Base-by-base conservation (phyloP, 805 yeast genomes). In the Kuraishia molischiana region DNA sequence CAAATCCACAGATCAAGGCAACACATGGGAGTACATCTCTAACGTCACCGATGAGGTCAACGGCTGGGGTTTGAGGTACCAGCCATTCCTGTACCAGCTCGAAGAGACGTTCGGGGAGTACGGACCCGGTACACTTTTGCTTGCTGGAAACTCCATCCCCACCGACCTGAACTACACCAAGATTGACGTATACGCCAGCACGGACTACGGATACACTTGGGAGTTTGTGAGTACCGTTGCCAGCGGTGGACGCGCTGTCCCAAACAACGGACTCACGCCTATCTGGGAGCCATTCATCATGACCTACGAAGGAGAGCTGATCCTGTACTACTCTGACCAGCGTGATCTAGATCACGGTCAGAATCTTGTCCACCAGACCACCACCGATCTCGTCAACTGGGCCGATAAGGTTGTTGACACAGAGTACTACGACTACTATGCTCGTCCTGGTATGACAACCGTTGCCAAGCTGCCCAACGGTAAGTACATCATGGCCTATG, bases 11-110 rank as follows among this genome's bases (percentile, higher is more conserved):
- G 31, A 28, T 14, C 17, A 14, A 14, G 31, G 31, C 13, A 14
- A 8, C 17, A 28, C 31, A 5, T 28, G 31, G 31, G 17, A 9
- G 8, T 14, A 28, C 31, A 28, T 28, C 31, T 28, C 31, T 14
- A 28, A 28, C 13, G 13, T 9, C 8, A 28, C 31, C 13, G 31
- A 28, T 14, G 17, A 28, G 17, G 31, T 28, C 31, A 28, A 28
- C 31, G 17, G 31, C 31, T 28, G 31, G 31, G 31, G 31, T 11
- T 14, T 28, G 17, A 28, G 31, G 13, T 28, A 28, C 31, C 31
- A 28, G 13, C 31, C 31, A 8, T 14, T 11, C 17, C 31, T 28
- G 17, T 28, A 28, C 17, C 31, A 8, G 14, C 17, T 28, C 6
- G 31, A 28, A 14, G 31, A 28, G 13, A 8, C 6, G 17, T 9